These are phyloP conservation scores for Astrephomene gubernaculifera DNA, from an alignment of 139 green algal species.

Conservation along the genomic window DNA sequence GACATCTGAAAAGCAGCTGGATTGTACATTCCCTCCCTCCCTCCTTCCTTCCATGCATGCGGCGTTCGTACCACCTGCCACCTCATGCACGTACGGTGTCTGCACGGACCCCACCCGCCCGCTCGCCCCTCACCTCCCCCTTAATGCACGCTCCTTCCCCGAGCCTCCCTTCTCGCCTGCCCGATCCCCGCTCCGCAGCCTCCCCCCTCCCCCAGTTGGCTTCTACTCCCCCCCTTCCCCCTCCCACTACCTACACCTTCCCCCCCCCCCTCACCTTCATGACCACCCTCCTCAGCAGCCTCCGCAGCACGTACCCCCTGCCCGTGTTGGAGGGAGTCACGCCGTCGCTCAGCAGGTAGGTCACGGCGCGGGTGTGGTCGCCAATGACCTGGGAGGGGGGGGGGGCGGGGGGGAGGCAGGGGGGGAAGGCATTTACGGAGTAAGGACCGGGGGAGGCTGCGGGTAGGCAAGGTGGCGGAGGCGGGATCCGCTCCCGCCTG, in stretches of 20 bases:
- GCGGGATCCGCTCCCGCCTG: background rate
- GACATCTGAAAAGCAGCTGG: no score
- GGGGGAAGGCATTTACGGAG: no score
- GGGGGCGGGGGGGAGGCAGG: background rate
- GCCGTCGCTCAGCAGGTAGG: conserved; percentile 90
- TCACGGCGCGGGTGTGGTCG: conserved; percentile 86
- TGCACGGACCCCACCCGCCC: no score
- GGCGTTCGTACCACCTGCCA: no score
- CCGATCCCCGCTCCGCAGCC: no score
- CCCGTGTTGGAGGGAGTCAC: conserved; percentile 91
- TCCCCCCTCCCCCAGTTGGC: background rate
- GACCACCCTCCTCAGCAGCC: conserved; percentile 86
- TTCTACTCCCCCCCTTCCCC: background rate
- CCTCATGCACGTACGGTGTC: no score
- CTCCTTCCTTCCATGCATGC: no score
- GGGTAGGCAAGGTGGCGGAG: background rate
- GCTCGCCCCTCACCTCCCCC: no score
- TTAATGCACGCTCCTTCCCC: no score
- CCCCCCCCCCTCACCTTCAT: conserved; percentile 72
- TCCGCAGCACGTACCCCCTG: conserved; percentile 90
- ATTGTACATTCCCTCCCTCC: no score
- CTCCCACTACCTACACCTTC: background rate
- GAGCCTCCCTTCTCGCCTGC: no score
- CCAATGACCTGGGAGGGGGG: conserved; percentile 76
- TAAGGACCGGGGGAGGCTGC: no score